Base-by-base conservation (phyloP, 2,329 filamentous ascomycete genomes). In the Paracorniculantispora psalliotae region DNA sequence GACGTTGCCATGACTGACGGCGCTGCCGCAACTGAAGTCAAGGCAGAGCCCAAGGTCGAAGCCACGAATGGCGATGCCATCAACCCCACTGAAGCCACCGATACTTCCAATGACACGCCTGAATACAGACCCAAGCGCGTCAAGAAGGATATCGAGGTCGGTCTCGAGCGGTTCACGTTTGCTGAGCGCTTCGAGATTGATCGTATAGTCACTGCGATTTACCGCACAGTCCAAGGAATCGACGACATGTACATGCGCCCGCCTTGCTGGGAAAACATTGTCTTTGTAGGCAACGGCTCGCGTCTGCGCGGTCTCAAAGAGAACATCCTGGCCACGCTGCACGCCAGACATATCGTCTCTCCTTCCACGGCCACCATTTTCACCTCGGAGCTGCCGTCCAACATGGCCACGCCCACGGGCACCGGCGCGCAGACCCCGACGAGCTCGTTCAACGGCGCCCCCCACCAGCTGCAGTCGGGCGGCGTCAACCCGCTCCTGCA, bases 301-400 rank as follows among this genome's bases (percentile, higher is more conserved):
- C 81, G 81, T 49, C 79, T 85, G 50, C 78, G 79, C 77, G 92
- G 94, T 5, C 93, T 99, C 72, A 92, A 90, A 65, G 92, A 97
- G 67, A 91, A 93, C 65, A 86, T 99, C 50, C 72, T 97, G 39
- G 83, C 89, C 66, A 92, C 87, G 0, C 83, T 99, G 37, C 84
- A 84, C 39, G 83, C 87, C 51, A 92, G 92, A 64, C 94, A 96
- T 72, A 83, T 97, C 57, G 87, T 99, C 65, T 96, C 92, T 2
- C 94, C 94, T 0, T 92, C 89, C 28, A 93, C 91, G 1, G 92
- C 91, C 53, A 97, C 92, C 44, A 97, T 97, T 68, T 97, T 97
- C 80, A 96, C 92, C 37, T 96, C 92, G 23, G 94, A 99, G 73
- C 86, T 97, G 39, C 94, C 94, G 8, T 97, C 92, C 9, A 93